Evolutionary conservation across 2,329 filamentous ascomycete species (phyloP).

Genomic region (Raffaelea arxii): DNA sequence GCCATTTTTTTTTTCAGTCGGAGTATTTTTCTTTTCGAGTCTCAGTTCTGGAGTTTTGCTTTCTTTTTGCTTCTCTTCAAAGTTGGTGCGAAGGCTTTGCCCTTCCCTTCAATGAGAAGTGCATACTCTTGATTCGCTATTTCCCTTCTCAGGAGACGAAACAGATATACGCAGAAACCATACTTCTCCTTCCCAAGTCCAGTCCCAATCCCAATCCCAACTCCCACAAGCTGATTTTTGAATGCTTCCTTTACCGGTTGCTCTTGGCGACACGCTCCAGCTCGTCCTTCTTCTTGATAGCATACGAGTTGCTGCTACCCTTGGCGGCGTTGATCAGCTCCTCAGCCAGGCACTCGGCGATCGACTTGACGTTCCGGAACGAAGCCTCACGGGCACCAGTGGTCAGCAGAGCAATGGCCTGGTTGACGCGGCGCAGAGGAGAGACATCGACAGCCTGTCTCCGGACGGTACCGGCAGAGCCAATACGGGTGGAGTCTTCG

Average conservation of each 20-base stretch:
- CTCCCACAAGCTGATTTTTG: slow-evolving; percentile 22
- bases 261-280: slow-evolving; percentile 99
- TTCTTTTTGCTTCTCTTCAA: too few species aligned
- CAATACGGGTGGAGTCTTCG: slow-evolving; percentile 99
- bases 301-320: slow-evolving; percentile 99
- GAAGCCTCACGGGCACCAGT: slow-evolving; percentile 97
- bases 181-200: too few species aligned
- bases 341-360: slow-evolving; percentile 98
- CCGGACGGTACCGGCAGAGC: slow-evolving; percentile 98
- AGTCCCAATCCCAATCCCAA: too few species aligned
- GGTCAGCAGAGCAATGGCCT: slow-evolving; percentile 97
- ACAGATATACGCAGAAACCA: too few species aligned
- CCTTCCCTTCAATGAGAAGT: too few species aligned
- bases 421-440: slow-evolving; percentile 98
- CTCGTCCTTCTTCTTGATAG: slow-evolving; percentile 99
- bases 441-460: slow-evolving; percentile 99
- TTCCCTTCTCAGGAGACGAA: too few species aligned
- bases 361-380: slow-evolving; percentile 99
- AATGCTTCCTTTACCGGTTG: slow-evolving; percentile 94
- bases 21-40: too few species aligned
- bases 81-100: too few species aligned
- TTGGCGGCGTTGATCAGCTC: slow-evolving; percentile 99
- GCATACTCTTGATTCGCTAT: too few species aligned
- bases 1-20: too few species aligned
- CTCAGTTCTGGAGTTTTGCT: too few species aligned